These are phyloP conservation scores for Jaapia argillacea DNA, from an alignment of 768 basidiomycete species.

Conservation along the genomic window DNA sequence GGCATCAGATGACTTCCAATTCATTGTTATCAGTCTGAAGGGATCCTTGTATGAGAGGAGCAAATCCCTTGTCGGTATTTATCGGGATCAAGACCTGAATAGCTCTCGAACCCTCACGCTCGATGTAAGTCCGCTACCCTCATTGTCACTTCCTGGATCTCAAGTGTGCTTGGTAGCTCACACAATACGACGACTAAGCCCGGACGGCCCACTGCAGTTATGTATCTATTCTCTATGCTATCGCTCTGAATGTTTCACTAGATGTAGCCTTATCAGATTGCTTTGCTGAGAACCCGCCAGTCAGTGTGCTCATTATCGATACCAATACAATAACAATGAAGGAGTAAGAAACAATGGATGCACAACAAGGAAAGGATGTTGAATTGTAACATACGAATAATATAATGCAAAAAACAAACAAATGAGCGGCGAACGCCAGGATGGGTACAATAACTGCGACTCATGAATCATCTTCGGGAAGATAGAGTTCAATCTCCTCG, in stretches of 20 bases:
- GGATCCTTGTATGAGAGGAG: slow-evolving; percentile 87
- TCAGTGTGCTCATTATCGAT: too few species aligned
- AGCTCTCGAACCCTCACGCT: slow-evolving; percentile 87
- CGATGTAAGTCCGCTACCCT: slow-evolving; percentile 45
- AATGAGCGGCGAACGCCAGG: too few species aligned
- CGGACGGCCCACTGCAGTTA: too few species aligned
- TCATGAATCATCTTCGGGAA: too few species aligned
- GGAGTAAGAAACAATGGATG: neutral
- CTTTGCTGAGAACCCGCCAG: too few species aligned
- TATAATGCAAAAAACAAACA: too few species aligned
- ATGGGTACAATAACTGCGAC: too few species aligned
- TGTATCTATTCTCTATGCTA: too few species aligned
- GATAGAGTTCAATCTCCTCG: too few species aligned
- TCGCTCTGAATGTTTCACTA: neutral
- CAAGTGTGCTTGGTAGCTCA: slow-evolving; percentile 29
- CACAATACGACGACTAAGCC: slow-evolving; percentile 47
- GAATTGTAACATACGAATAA: too few species aligned
- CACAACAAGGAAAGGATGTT: too few species aligned
- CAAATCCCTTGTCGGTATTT: slow-evolving; percentile 86
- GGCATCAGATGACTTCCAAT: slow-evolving; percentile 82
- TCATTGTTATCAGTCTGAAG: slow-evolving; percentile 96
- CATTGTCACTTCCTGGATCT: neutral
- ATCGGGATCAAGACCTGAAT: slow-evolving; percentile 89
- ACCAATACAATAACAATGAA: neutral
- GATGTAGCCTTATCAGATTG: too few species aligned